Evolutionary conservation across 2,329 filamentous ascomycete genomes (phyloP), one percentile per base, ranked within the genome.

Genomic region (Acrodontium crateriforme): DNA sequence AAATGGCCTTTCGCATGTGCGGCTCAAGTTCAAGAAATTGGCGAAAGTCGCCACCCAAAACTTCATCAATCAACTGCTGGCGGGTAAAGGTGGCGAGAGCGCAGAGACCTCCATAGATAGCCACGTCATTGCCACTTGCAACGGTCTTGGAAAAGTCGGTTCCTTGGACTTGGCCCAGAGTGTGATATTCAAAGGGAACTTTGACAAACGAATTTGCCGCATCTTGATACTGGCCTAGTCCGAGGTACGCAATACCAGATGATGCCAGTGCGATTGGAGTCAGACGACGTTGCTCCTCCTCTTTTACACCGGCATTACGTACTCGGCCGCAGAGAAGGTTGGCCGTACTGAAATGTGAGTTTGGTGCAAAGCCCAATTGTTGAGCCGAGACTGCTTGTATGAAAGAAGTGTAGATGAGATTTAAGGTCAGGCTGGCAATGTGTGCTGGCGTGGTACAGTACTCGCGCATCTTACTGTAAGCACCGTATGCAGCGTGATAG

Each of bases 11-110:
- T 38, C 89, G 80, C 37, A 98, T 79, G 46, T 95, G 87, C 3
- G 87, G 84, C 55, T 95, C 89, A 1, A 91, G 67, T 52, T 95
- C 89, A 9, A 98, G 69, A 49, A 89, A 93, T 24, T 70, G 73
- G 28, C 89, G 78, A 60, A 98, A 98, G 18, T 62, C 61, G 47
- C 83, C 92, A 19, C 89, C 81, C 1, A 98, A 69, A 2, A 95
- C 83, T 5, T 65, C 63, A 5, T 57, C 60, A 51, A 89, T 78
- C 13, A 98, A 64, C 36, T 82, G 74, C 6, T 65, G 62, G 25
- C 89, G 73, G 34, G 80, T 69, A 79, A 95, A 91, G 2, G 82
- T 84, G 15, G 87, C 87, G 14, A 98, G 69, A 5, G 89, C 82
- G 39, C 87, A 78, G 14, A 98, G 70, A 4, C 82, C 85, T 26